Base-by-base conservation (phyloP, 768 basidiomycete species). In the Grammothele lineata region DNA sequence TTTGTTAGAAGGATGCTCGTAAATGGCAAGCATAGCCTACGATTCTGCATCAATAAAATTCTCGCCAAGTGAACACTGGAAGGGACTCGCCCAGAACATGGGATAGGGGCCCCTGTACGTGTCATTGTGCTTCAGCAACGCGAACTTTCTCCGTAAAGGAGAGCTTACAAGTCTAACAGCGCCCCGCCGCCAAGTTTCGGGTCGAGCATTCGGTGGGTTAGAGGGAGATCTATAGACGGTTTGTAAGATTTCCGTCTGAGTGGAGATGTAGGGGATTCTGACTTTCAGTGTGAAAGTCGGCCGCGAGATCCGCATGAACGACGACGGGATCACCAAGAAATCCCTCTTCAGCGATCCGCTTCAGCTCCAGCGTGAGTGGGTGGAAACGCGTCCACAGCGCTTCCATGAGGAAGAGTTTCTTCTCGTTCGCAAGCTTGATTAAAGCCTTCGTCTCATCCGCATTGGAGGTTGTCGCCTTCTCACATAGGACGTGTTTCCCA, bases 371-470 rank as follows among this genome's bases (percentile, higher is more conserved):
- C 9, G 73, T 69, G 49, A 87, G 73, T 11, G 87, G 86, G 47
- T 86, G 83, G 71, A 89, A 90, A 27, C 87, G 75, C 27, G 90
- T 91, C 88, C 90, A 92, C 66, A 92, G 72, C 0, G 87, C 90
- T 66, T 94, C 92, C 91, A 94, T 93, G 57, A 94, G 79, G 72
- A 94, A 94, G 1, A 92, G 75, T 15, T 81, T 77, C 56, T 84
- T 70, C 61, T 88, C 78, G 63, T 85, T 86, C 2, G 92, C 90
- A 17, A 88, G 75, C 9, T 68, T 68, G 17, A 92, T 69, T 19
- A 95, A 74, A 37, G 82, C 77, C n/a, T 79, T 76, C 18, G 91
- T 71, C 60, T 94, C 90, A 2, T 82, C 76, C 5, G 75, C 70
- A 58, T 91, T 92, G 51, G 72, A 76, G 1, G 92, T 93, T 42